Conservation (phyloP, 2,329 filamentous ascomycete genomes). For the Ascochyta viciae-villosae region DNA sequence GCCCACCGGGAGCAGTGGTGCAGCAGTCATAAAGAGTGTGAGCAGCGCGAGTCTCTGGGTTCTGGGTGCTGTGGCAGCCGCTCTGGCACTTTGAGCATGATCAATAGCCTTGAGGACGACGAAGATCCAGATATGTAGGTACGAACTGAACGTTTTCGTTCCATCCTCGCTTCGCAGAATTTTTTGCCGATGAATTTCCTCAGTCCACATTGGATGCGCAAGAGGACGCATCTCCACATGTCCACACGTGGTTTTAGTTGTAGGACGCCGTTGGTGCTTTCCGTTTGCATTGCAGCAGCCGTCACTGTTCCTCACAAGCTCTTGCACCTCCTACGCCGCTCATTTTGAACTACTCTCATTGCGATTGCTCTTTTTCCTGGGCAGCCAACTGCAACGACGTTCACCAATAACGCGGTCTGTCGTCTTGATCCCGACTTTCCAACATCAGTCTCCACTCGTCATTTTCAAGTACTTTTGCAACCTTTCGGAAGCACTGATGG, state of each 20-base stretch:
- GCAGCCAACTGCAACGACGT: background rate
- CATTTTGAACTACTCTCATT: background rate
- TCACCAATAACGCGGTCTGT: background rate
- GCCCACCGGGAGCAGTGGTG: conserved; percentile 4
- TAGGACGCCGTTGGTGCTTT: conserved; percentile 1
- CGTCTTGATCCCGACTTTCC: background rate
- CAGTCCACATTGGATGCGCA: background rate
- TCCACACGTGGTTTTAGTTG: background rate
- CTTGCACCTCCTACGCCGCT: background rate
- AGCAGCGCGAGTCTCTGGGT: background rate
- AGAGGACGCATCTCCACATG: background rate
- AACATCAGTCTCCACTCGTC: background rate
- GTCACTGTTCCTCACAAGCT: background rate
- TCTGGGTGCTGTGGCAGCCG: background rate
- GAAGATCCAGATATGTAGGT: background rate
- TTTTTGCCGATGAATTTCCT: background rate
- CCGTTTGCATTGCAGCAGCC: conserved; percentile 1
- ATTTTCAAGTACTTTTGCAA: no score
- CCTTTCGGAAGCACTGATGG: background rate
- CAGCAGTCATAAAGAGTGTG: background rate
- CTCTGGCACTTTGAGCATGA: background rate
- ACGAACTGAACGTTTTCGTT: background rate
- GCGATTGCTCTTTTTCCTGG: background rate
- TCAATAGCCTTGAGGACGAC: background rate
- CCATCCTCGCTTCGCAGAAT: background rate